Conservation (phyloP, 257 asterid genomes). For the Scutellaria barbata region DNA sequence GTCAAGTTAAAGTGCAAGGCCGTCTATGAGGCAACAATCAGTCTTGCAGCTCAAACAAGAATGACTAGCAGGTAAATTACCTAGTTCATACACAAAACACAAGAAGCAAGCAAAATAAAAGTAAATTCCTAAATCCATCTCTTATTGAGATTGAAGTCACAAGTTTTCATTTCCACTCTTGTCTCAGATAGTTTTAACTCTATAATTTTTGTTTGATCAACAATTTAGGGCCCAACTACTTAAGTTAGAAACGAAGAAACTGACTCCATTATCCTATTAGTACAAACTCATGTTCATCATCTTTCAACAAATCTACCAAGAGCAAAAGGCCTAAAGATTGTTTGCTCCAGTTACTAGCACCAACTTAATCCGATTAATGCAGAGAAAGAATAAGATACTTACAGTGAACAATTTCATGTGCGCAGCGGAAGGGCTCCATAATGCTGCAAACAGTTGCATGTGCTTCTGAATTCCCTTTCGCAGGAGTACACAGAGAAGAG, state of each 20-base stretch:
- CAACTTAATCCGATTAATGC: background rate
- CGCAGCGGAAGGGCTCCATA: background rate
- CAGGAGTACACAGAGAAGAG: background rate
- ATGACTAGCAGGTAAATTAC: too few relatives aligned
- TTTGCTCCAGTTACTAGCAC: background rate
- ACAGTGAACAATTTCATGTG: background rate
- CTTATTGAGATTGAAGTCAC: background rate
- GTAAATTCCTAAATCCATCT: background rate
- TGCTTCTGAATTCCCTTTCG: background rate
- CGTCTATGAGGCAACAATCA: too few relatives aligned
- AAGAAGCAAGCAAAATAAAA: too few relatives aligned
- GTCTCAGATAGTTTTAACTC: background rate
- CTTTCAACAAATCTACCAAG: background rate
- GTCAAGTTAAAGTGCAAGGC: too few relatives aligned
- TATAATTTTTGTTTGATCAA: background rate
- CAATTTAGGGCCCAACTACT: background rate
- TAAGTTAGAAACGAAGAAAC: background rate
- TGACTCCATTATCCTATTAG: background rate
- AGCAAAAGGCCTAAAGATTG: background rate
- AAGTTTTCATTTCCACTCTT: too few relatives aligned
- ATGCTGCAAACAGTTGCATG: background rate
- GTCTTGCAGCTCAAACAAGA: too few relatives aligned
- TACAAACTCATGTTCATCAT: background rate
- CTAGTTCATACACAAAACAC: too few relatives aligned
- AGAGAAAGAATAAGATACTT: background rate